These are phyloP conservation scores for Hypoxylon crocopeplum DNA, from an alignment of 495 filamentous ascomycete species.

Conservation along the genomic window DNA sequence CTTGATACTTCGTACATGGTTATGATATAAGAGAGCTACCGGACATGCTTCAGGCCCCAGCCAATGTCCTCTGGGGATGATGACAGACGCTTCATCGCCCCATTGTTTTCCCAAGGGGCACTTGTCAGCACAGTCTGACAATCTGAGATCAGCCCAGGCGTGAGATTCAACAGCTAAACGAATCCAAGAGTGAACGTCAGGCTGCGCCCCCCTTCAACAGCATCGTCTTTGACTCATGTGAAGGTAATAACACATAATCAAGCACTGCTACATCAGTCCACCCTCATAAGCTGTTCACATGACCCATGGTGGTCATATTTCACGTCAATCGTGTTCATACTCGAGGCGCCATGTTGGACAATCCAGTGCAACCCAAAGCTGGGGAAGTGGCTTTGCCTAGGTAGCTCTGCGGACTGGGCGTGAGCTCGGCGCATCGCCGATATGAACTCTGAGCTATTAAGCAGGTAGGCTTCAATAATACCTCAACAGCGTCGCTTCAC, in stretches of 20 bases:
- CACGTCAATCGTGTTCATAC: conserved; percentile 10
- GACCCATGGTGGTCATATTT: neutral
- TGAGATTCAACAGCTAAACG: conserved; percentile 13
- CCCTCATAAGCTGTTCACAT: conserved; percentile 19
- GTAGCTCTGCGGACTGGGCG: too few species aligned
- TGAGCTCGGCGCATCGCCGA: too few species aligned
- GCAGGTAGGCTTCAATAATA: too few species aligned
- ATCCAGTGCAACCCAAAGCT: conserved; percentile 26
- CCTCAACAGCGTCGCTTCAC: conserved; percentile 13
- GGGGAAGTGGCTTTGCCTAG: too few species aligned
- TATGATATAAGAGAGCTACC: conserved; percentile 10
- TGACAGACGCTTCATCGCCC: conserved; percentile 6
- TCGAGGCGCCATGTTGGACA: neutral
- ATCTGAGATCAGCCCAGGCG: conserved; percentile 27
- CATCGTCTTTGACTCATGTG: too few species aligned
- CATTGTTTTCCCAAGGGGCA: conserved; percentile 22
- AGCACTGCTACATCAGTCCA: too few species aligned
- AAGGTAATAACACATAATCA: too few species aligned
- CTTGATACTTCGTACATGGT: conserved; percentile 2
- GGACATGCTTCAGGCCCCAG: conserved; percentile 11
- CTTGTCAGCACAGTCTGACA: conserved; percentile 10
- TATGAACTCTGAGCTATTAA: too few species aligned
- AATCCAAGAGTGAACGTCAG: too few species aligned
- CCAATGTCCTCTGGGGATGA: conserved; percentile 9
- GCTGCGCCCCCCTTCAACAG: too few species aligned